These are phyloP conservation scores for Uronychia binucleata DNA, from an alignment of 73 alveolate species.

Conservation along the genomic window DNA sequence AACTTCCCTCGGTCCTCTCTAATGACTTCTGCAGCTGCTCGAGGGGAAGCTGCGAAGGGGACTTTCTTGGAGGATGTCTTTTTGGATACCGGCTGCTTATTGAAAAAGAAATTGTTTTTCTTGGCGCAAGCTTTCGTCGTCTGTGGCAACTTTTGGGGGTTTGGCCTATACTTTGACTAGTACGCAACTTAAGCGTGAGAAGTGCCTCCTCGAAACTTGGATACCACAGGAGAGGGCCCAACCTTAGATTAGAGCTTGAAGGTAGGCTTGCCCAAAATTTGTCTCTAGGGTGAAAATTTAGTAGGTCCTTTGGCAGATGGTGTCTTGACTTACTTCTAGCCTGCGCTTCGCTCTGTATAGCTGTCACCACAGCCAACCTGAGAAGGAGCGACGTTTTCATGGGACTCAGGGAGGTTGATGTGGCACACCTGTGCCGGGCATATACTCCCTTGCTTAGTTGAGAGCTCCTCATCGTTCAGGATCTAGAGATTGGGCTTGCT, in stretches of 20 bases:
- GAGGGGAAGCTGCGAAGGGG: neutral
- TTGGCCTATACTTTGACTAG: neutral
- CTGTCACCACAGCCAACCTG: no score
- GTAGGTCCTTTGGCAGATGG: no score
- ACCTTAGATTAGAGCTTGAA: no score
- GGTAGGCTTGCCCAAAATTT: no score
- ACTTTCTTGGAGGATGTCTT: neutral
- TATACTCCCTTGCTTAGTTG: neutral
- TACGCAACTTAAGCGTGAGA: no score
- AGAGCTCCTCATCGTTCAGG: neutral
- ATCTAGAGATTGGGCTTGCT: neutral
- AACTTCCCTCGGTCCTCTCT: no score
- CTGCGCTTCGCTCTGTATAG: no score
- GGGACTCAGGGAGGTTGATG: neutral
- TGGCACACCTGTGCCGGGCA: neutral
- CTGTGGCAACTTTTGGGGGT: neutral
- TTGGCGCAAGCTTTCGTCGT: neutral
- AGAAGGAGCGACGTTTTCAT: neutral
- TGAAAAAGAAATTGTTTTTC: neutral
- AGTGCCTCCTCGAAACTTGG: no score
- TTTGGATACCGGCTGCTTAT: no score
- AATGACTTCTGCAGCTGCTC: neutral
- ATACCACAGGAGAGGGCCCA: no score
- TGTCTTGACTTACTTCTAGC: no score
- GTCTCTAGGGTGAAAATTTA: no score